These are phyloP conservation scores for Candida loeiensis DNA, from an alignment of 805 yeast genomes.

Conservation along the genomic window DNA sequence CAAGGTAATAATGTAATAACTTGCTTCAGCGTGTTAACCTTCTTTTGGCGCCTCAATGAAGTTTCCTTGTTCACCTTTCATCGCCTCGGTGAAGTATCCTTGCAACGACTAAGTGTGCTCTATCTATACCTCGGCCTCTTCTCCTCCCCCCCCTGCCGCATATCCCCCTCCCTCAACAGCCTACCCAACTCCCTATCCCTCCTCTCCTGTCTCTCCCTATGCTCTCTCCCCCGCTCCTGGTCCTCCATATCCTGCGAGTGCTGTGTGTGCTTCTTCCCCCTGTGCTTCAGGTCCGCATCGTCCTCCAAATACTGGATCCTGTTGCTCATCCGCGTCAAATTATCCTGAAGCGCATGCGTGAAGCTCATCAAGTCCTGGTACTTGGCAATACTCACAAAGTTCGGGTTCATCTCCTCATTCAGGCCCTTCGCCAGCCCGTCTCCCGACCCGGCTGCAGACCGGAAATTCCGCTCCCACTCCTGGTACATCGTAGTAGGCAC, in stretches of 20 bases:
- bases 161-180: slow-evolving; percentile 5
- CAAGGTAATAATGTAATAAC: too few relatives aligned
- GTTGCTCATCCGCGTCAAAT: slow-evolving; percentile 23
- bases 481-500: too few relatives aligned
- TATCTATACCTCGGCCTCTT: slow-evolving; percentile 1
- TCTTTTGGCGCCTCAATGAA: too few relatives aligned
- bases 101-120: too few relatives aligned
- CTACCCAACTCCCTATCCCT: slow-evolving; percentile 11
- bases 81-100: too few relatives aligned
- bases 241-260: slow-evolving; percentile 10
- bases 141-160: background rate
- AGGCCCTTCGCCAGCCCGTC: background rate
- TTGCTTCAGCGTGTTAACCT: too few relatives aligned
- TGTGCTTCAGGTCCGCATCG: slow-evolving; percentile 14
- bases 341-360: slow-evolving; percentile 30
- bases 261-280: slow-evolving; percentile 1
- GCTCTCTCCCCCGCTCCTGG: slow-evolving; percentile 10
- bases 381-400: slow-evolving; percentile 24
- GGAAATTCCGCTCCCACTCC: too few relatives aligned
- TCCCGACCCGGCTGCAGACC: too few relatives aligned
- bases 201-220: slow-evolving; percentile 8
- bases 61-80: too few relatives aligned
- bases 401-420: background rate
- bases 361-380: slow-evolving; percentile 36
- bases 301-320: slow-evolving; percentile 27